Evolutionary conservation across 768 basidiomycete genomes (phyloP), one percentile per base, ranked within the genome.

Genomic region (Boletus huronensis): DNA sequence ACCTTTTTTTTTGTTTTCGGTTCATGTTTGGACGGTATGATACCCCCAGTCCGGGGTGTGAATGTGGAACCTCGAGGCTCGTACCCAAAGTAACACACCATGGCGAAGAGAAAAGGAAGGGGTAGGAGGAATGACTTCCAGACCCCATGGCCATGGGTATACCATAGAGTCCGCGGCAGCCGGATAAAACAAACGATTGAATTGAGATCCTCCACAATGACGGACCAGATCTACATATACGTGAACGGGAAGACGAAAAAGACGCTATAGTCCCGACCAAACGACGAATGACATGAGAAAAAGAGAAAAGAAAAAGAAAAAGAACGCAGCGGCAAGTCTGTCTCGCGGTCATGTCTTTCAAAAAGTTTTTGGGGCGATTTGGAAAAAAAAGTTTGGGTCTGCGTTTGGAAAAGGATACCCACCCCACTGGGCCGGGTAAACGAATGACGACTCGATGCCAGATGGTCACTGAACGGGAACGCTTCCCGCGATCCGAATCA

Each of bases 281-380:
- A 34, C 34, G 25, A 46, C 23, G 41, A 48, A 3, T 51, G 59
- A 53, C 59, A 62, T 62, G 62, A 43, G 62, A 64, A 64, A 53
- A 38, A 25, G 17, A 3, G 4, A n/a, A n/a, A n/a, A 38, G 9
- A 48, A 21, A 7, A 16, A 9, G 5, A 13, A 6, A 16, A 14
- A 11, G n/a, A 44, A 28, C 19, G 16, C n/a, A 21, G 8, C 3
- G n/a, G 3, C 11, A 26, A n/a, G 32, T 35, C 32, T 21, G 32
- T 34, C 46, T 48, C 32, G 31, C 17, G 46, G 8, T 25, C 46
- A 48, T 35, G 23, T 32, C 25, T 42, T 21, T 13, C 6, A 4
- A 31, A n/a, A n/a, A n/a, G 35, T 26, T 38, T 11, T 28, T 10
- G 17, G 34, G 34, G 14, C 11, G 7, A 39, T 23, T 25, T 25